Base-by-base conservation (phyloP, 1,139 yeast species). In the Taiozyma sp. region DNA sequence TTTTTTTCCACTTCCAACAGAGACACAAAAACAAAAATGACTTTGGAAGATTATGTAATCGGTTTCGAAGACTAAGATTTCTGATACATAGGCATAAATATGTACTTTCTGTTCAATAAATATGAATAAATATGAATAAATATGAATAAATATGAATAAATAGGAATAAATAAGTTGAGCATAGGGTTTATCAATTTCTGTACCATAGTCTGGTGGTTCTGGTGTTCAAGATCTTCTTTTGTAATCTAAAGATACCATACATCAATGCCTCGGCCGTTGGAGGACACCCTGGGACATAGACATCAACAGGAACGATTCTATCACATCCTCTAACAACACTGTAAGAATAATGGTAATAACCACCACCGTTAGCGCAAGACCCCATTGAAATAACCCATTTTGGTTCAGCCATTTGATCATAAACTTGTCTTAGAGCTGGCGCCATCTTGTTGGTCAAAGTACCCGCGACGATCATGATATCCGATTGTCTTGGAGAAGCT, bases 341-440 rank as follows among this genome's bases (percentile, higher is more conserved):
- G 72, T 89, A 89, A 19, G 95, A 86, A 70, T 89, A 89, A 71
- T 89, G 96, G 73, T 89, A 89, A 73, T 89, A 89, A 41, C 96
- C 96, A 57, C 96, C 96, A 56, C 96, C 96, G 68, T 89, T 89
- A 57, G 96, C 96, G 73, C 96, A 89, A 10, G 95, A 86, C 45
- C 96, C 96, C 96, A 89, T 89, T 54, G 96, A 87, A 64, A 89
- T 88, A 52, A 89, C 96, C 79, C 81, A 77, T 72, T 92, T 83
- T 49, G 96, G 96, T 60, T 87, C 96, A 42, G 96, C 91, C 96
- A 89, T 89, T 72, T 89, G 96, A 71, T 89, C 96, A 70, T 89
- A 89, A 45, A 89, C 96, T 73, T 88, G 96, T 75, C 96, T 84
- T 68, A 89, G 76, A 28, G 96, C 95, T 43, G 96, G 96, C 0